phyloP scores from a whole-genome alignment of 108 stramenopile genomes.

The Thalassiosira profunda region DNA sequence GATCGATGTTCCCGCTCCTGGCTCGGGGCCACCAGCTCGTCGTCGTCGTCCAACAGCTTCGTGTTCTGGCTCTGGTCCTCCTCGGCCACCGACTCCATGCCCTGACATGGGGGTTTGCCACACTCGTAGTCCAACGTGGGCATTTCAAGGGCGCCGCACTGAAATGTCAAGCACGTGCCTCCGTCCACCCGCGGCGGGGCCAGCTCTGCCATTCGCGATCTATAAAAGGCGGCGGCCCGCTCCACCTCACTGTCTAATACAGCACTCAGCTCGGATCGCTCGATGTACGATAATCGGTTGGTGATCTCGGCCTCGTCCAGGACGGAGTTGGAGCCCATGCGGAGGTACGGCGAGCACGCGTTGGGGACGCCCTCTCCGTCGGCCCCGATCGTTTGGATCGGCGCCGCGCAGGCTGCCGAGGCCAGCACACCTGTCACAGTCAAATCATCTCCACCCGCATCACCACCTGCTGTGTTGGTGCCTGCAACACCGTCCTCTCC shows the following conservation, averaged over 20 bases:
- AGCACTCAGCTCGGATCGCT: conserved; percentile 25
- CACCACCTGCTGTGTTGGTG: too few species aligned
- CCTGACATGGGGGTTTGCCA: neutral
- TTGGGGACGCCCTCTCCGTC: too few species aligned
- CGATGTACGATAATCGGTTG: conserved; percentile 15
- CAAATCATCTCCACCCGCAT: too few species aligned
- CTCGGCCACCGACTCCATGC: neutral
- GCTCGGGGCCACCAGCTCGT: neutral
- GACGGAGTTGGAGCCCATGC: neutral
- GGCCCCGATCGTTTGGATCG: too few species aligned
- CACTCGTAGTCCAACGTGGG: too few species aligned
- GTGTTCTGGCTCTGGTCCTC: neutral
- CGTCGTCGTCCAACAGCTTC: neutral
- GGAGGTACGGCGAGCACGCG: neutral
- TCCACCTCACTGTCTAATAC: conserved; percentile 27
- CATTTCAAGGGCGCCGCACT: too few species aligned
- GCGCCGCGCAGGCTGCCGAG: too few species aligned
- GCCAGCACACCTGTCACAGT: too few species aligned
- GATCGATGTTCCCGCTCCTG: neutral
- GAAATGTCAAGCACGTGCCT: conserved; percentile 2
- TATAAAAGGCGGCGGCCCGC: conserved; percentile 28
- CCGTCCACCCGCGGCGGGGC: conserved; percentile 26
- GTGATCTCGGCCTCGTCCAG: conserved; percentile 15
- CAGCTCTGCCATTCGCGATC: conserved; percentile 10
- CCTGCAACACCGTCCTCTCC: too few species aligned